These are phyloP conservation scores for Solanum dulcamara DNA, from an alignment of 257 asterid genomes.

Conservation along the genomic window DNA sequence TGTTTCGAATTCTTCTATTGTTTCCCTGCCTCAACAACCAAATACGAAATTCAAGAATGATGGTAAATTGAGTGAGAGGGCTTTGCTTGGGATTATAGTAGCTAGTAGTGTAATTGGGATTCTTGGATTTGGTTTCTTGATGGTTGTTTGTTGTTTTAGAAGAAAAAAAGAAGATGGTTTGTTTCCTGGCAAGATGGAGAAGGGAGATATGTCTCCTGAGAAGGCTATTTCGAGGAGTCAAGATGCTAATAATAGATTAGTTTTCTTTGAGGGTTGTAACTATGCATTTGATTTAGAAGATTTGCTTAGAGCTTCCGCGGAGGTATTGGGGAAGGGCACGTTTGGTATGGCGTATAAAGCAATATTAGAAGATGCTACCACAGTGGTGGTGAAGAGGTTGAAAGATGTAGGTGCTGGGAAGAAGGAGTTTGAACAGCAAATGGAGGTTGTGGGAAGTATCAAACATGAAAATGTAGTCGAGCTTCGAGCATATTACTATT, in stretches of 20 bases:
- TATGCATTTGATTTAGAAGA: constrained; percentile 88
- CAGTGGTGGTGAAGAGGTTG: constrained; percentile 86
- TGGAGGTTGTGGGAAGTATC: constrained; percentile 66
- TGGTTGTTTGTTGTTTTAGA: constrained; percentile 51
- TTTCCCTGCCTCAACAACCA: constrained; percentile 36
- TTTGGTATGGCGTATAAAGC: constrained; percentile 86
- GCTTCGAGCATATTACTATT: constrained; percentile 83
- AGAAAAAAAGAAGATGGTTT: constrained; percentile 31
- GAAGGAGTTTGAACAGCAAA: constrained; percentile 80
- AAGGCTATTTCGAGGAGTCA: constrained; percentile 58
- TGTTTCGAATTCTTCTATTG: constrained; percentile 27
- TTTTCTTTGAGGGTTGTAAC: constrained; percentile 86
- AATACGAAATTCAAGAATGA: constrained; percentile 24
- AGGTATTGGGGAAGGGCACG: constrained; percentile 85
- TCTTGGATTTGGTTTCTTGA: constrained; percentile 50
- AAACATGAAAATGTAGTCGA: constrained; percentile 82
- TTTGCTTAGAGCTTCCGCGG: constrained; percentile 92
- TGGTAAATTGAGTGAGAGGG: constrained; percentile 53
- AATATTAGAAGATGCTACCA: constrained; percentile 66
- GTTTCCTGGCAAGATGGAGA: constrained; percentile 57
- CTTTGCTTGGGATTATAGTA: constrained; percentile 58
- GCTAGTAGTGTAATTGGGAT: constrained; percentile 62
- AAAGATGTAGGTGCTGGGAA: constrained; percentile 86
- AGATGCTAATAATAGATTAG: constrained; percentile 61
- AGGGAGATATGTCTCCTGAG: constrained; percentile 70